These are phyloP conservation scores for Phytophthora fragariae DNA, from an alignment of 352 stramenopile species.

Conservation along the genomic window DNA sequence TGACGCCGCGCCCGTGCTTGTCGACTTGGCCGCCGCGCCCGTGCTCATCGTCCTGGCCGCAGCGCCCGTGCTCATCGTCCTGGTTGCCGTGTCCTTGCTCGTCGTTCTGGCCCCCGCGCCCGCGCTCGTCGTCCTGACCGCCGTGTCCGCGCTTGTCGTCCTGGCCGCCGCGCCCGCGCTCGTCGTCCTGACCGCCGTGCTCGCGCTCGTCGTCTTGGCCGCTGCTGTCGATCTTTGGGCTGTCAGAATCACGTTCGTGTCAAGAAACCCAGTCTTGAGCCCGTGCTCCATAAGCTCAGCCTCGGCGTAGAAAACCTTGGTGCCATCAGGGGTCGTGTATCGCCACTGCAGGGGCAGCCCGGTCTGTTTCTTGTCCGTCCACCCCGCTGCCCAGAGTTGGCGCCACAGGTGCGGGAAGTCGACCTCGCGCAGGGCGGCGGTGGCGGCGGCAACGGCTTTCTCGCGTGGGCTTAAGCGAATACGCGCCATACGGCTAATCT, in stretches of 20 bases:
- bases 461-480: not conserved
- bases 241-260: not conserved
- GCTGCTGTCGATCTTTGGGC: not conserved
- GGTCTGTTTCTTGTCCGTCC: slow-evolving; percentile 13
- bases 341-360: slow-evolving; percentile 8
- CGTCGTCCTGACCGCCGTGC: too few relatives aligned
- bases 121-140: too few relatives aligned
- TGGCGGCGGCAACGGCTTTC: not conserved
- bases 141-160: too few relatives aligned
- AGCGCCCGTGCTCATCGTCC: too few relatives aligned
- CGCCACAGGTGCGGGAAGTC: slow-evolving; percentile 24
- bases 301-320: slow-evolving; percentile 5
- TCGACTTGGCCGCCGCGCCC: not conserved
- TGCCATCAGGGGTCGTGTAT: not conserved
- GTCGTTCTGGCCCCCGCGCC: too few relatives aligned
- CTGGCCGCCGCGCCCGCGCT: too few relatives aligned
- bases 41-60: not conserved
- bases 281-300: not conserved
- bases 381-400: slow-evolving; percentile 17
- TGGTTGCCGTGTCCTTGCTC: too few relatives aligned
- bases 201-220: too few relatives aligned
- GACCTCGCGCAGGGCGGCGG: not conserved
- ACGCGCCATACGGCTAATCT: slow-evolving; percentile 17
- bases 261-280: slow-evolving; percentile 12
- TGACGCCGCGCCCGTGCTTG: not conserved